Conservation (phyloP, 371 early-diverging fungal genomes). For the Mortierella sp. region DNA sequence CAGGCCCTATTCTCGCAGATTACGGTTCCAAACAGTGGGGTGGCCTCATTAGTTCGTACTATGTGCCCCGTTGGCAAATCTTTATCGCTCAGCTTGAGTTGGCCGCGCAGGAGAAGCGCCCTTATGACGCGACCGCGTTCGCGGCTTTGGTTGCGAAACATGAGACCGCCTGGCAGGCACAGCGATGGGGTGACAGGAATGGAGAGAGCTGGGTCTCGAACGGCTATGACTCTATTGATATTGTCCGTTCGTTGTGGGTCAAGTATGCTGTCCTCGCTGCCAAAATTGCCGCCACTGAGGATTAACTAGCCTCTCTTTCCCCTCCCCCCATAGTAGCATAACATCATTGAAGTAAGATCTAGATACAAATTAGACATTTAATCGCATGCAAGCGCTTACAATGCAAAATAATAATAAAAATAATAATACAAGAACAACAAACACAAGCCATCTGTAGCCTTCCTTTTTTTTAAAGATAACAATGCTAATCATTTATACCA, state of each 20-base stretch:
- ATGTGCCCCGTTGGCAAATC: constrained; percentile 48
- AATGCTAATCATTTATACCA: not conserved
- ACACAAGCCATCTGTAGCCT: too few species aligned
- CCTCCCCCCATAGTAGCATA: too few species aligned
- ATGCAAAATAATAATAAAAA: too few species aligned
- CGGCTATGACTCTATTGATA: constrained; percentile 41
- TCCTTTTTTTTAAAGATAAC: too few species aligned
- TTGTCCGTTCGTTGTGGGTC: constrained; percentile 39
- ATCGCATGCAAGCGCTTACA: too few species aligned
- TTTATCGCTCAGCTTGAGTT: constrained; percentile 45
- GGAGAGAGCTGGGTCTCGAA: constrained; percentile 43
- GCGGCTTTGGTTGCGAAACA: constrained; percentile 14
- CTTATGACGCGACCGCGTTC: constrained; percentile 15
- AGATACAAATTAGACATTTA: too few species aligned
- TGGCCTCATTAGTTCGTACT: constrained; percentile 44
- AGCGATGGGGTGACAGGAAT: constrained; percentile 32
- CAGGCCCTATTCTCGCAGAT: constrained; percentile 26
- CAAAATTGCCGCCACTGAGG: constrained; percentile 26
- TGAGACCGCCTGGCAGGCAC: constrained; percentile 39
- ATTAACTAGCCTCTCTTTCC: too few species aligned
- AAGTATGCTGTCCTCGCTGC: constrained; percentile 22
- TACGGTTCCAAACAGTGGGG: constrained; percentile 59
- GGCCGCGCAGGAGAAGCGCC: constrained; percentile 18
- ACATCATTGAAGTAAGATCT: too few species aligned
- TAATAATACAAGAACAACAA: too few species aligned